Evolutionary conservation across 2,329 filamentous ascomycete genomes (phyloP).

Genomic region (Chaetomiaceae sp.): DNA sequence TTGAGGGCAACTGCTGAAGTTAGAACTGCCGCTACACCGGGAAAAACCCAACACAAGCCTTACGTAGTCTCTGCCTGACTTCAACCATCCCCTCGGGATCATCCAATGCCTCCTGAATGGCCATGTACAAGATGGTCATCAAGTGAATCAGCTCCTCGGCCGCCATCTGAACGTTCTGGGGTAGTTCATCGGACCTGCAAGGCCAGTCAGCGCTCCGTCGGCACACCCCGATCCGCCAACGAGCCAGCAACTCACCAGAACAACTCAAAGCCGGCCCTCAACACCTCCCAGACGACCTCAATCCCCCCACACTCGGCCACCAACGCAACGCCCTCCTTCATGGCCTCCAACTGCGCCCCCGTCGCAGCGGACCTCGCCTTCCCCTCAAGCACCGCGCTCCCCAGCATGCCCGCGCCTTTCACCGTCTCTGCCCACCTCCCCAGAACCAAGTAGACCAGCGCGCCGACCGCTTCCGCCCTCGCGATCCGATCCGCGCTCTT

Average conservation of each 20-base stretch:
- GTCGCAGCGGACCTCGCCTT: conserved; percentile 49
- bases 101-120: conserved; percentile 53
- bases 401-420: conserved; percentile 38
- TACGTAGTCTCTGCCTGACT: conserved; percentile 49
- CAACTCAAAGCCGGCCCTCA: conserved; percentile 47
- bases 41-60: conserved; percentile 27
- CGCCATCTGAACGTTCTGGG: conserved; percentile 45
- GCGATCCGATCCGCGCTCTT: conserved; percentile 43
- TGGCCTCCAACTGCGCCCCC: conserved; percentile 53
- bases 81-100: conserved; percentile 46
- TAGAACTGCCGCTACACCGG: conserved; percentile 14
- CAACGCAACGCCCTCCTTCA: conserved; percentile 50
- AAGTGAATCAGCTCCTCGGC: conserved; percentile 59
- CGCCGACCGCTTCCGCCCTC: conserved; percentile 51
- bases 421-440: conserved; percentile 69
- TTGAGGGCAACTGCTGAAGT: conserved; percentile 48
- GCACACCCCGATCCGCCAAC: too few species aligned
- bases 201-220: conserved; percentile 28
- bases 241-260: conserved; percentile 44
- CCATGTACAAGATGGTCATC: conserved; percentile 60
- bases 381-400: conserved; percentile 34
- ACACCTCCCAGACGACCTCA: conserved; percentile 47
- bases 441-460: conserved; percentile 58
- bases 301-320: conserved; percentile 50
- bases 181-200: conserved; percentile 44